Base-by-base conservation (phyloP, 2,329 filamentous ascomycete species). In the Fusarium acutatum region DNA sequence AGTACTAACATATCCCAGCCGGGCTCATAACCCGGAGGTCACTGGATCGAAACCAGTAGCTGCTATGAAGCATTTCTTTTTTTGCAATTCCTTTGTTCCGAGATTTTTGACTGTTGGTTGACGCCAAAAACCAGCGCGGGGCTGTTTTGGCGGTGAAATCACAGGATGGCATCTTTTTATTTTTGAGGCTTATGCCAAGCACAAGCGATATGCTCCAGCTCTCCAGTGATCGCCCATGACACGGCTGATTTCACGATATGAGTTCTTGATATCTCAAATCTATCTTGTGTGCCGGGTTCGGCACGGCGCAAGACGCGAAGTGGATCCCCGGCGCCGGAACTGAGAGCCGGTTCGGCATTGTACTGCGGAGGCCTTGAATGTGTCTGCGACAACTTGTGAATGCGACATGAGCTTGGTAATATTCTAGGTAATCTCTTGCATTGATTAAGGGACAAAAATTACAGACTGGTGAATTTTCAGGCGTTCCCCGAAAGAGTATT, bases 21-120 rank as follows among this genome's bases (percentile, higher is more conserved):
- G 64, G 64, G 64, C 64, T 67, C 64, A 67, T 67, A 67, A 67
- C 64, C 64, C 64, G 64, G 64, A 67, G 64, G 64, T 61, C 64
- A 61, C 49, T 59, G 63, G 64, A 67, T 67, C 64, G 64, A 67
- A 67, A 67, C 64, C 53, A 59, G 49, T 67, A 67, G 64, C 64
- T 67, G 64, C 64, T 67, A 67, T 34, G 52, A 67, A 67, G 63
- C 52, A 40, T 7, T 18, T 41, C 3, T 20, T 47, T 67, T 67
- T 67, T 52, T 46, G 14, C 9, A 12, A 5, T 17, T 52, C 24
- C 20, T 30, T 35, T 49, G 24, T 58, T n/a, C 17, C n/a, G 40
- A 6, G 12, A 2, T 4, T 24, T 50, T 34, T n/a, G 30, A 20
- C 8, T 24, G 47, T 15, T 50, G 12, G n/a, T 6, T 7, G 30